phyloP scores from a whole-genome alignment of 73 alveolate genomes.

The Effrenium voratum region DNA sequence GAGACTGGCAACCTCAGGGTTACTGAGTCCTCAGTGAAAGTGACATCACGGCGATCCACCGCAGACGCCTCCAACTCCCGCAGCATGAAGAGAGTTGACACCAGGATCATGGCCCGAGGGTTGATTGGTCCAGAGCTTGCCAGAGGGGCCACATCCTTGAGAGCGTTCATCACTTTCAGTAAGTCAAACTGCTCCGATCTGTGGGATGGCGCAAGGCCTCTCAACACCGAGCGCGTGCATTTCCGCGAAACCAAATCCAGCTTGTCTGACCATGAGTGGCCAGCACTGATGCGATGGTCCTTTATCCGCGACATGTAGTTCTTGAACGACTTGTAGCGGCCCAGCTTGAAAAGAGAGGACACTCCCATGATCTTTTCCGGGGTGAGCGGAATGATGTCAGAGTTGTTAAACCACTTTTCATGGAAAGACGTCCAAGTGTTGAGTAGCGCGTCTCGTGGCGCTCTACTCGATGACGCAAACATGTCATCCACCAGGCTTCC shows the following conservation, averaged over 20 bases:
- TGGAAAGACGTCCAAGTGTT: neutral
- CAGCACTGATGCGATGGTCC: neutral
- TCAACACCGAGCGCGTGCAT: neutral
- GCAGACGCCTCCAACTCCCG: constrained; percentile 13
- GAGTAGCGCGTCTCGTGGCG: neutral
- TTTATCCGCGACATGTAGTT: neutral
- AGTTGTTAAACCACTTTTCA: neutral
- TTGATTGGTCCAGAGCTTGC: neutral
- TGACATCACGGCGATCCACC: neutral
- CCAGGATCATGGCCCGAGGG: neutral
- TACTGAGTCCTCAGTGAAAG: neutral
- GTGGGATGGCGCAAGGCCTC: neutral
- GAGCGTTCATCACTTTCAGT: neutral
- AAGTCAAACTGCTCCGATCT: neutral
- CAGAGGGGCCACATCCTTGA: neutral
- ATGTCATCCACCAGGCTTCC: neutral
- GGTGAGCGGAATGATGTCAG: neutral
- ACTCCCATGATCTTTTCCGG: neutral
- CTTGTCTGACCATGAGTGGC: neutral
- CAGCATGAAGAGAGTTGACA: neutral
- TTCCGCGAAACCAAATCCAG: neutral
- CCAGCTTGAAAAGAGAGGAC: neutral
- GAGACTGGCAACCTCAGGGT: neutral
- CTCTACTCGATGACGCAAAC: neutral
- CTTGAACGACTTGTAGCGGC: neutral